These are phyloP conservation scores for Amanita rubescens DNA, from an alignment of 768 basidiomycete species.

Conservation along the genomic window DNA sequence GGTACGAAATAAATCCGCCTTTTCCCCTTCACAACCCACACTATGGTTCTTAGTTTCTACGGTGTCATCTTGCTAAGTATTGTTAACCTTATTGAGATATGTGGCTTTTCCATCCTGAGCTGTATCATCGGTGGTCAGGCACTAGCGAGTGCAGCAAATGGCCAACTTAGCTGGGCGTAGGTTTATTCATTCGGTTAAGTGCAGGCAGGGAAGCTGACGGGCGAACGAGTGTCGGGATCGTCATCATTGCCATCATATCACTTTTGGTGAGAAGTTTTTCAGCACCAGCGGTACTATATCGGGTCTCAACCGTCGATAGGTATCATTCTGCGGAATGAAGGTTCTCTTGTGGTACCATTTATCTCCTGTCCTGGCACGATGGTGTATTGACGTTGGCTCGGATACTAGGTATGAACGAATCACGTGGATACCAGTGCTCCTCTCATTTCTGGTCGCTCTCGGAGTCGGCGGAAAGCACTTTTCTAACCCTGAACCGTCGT, in stretches of 20 bases:
- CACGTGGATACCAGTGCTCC: conserved; percentile 72
- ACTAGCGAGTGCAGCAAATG: conserved; percentile 33
- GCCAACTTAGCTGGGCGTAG: conserved; percentile 37
- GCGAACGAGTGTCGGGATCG: conserved; percentile 64
- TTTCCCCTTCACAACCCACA: not conserved
- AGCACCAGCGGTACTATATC: conserved; percentile 20
- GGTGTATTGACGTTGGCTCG: no score
- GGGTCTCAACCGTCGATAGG: conserved; percentile 15
- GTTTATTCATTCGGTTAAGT: conserved; percentile 10
- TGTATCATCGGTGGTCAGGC: conserved; percentile 64
- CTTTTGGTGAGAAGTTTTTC: conserved; percentile 44
- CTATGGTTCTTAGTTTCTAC: conserved; percentile 40
- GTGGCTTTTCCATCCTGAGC: conserved; percentile 67
- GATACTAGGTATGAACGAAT: conserved; percentile 63
- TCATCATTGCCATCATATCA: conserved; percentile 64
- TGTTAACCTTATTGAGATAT: conserved; percentile 55
- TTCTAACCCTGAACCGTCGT: conserved; percentile 34
- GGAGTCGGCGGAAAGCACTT: conserved; percentile 73
- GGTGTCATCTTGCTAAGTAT: conserved; percentile 55
- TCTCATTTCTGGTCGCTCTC: conserved; percentile 63
- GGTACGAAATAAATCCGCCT: conserved; percentile 16
- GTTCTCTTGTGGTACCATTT: conserved; percentile 34
- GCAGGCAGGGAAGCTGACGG: not conserved
- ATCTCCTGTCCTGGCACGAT: not conserved
- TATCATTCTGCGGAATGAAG: conserved; percentile 53